Evolutionary conservation across 1,284 basidiomycete species (phyloP).

Genomic region (Apiotrichum domesticum): DNA sequence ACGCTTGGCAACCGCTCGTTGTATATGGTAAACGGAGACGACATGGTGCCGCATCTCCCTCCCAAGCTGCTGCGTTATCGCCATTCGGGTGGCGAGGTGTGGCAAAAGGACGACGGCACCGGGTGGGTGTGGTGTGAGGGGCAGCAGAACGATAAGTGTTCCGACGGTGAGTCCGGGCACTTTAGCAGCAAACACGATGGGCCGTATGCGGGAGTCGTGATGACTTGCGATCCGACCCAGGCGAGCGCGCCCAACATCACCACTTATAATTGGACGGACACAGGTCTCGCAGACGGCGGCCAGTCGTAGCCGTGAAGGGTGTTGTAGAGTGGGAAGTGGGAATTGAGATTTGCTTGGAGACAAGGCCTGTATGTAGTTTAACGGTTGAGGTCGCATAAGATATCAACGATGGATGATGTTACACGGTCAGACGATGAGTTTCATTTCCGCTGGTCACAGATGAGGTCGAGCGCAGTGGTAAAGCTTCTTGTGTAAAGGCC

Average conservation of each 20-base stretch:
- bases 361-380: too few species aligned
- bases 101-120: conserved; percentile 10
- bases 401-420: too few species aligned
- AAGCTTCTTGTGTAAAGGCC: too few species aligned
- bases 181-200: background rate
- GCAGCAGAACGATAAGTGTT: conserved; percentile 20
- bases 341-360: too few species aligned
- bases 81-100: conserved; percentile 22
- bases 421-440: too few species aligned
- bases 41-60: conserved; percentile 25
- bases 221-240: background rate
- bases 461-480: too few species aligned
- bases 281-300: background rate
- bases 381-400: too few species aligned
- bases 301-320: too few species aligned
- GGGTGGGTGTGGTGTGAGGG: conserved; percentile 18
- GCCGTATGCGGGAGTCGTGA: background rate
- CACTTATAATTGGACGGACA: background rate
- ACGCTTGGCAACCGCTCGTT: conserved; percentile 11
- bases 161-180: background rate
- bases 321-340: too few species aligned
- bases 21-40: conserved; percentile 23
- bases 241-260: background rate
- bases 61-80: conserved; percentile 2
- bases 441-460: too few species aligned